A percentile compares a stretch with the other conserved stretches of the same genome.
phyloP scores from a whole-genome alignment of 257 asterid genomes.

The Scutellaria galericulata region DNA sequence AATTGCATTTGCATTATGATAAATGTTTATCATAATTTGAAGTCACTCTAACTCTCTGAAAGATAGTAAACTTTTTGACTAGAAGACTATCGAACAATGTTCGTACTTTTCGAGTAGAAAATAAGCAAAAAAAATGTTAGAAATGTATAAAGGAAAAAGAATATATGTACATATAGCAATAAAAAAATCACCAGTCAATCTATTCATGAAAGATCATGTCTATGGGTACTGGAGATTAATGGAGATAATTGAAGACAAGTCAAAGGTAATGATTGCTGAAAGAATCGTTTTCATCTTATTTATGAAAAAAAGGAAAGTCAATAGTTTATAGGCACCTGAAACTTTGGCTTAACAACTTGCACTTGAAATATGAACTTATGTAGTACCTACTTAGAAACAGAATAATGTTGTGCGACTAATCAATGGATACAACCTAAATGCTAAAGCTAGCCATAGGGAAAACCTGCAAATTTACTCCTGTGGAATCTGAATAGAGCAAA shows the following conservation, averaged over 20 bases:
- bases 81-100: not conserved
- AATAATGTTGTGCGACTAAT: not conserved
- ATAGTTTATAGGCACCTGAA: conserved; percentile 1
- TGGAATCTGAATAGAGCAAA: conserved; percentile 81
- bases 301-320: not conserved
- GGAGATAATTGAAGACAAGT: not conserved
- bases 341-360: not conserved
- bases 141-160: not conserved
- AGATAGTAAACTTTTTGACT: not conserved
- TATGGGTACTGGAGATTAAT: not conserved
- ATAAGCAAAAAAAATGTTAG: not conserved
- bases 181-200: not conserved
- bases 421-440: conserved; percentile 16
- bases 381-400: conserved; percentile 13
- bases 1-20: not conserved
- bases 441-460: conserved; percentile 24
- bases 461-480: conserved; percentile 94
- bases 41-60: not conserved
- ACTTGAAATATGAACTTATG: not conserved
- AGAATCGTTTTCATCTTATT: not conserved
- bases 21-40: not conserved
- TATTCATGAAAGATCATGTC: conserved; percentile 8
- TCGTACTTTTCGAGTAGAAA: not conserved
- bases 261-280: not conserved
- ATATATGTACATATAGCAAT: not conserved